Evolutionary conservation across 345 rosid genomes (phyloP).

Genomic region (Conringia planisiliqua): DNA sequence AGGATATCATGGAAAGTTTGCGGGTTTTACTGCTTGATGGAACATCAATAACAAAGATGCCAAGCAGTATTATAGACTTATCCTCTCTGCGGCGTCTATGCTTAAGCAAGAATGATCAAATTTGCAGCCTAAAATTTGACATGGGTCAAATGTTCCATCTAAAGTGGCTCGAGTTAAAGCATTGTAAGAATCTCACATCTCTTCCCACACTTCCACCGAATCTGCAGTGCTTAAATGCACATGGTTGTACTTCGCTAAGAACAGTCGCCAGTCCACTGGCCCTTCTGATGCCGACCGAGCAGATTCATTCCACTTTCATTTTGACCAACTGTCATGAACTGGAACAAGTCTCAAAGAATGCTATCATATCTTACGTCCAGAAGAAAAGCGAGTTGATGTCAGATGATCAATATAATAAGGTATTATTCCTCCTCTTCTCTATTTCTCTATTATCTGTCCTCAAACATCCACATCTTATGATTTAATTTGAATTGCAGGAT

Average conservation of each 20-base stretch:
- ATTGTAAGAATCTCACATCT: conserved; percentile 17
- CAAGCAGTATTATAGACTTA: background rate
- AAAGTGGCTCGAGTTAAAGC: conserved; percentile 18
- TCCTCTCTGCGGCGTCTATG: background rate
- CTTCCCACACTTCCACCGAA: conserved; percentile 7
- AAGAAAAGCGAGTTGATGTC: background rate
- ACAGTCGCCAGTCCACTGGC: background rate
- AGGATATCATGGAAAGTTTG: background rate
- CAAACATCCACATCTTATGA: background rate
- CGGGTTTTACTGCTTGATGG: background rate
- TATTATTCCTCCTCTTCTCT: background rate
- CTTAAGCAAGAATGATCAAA: conserved; percentile 10
- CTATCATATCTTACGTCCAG: background rate
- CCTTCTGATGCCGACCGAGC: background rate
- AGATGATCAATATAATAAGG: conserved; percentile 7
- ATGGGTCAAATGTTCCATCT: background rate
- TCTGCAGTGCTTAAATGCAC: conserved; percentile 10
- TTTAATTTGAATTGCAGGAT: background rate
- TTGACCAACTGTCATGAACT: conserved; percentile 2
- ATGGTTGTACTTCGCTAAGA: conserved; percentile 12
- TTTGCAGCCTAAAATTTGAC: background rate
- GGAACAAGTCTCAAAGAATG: background rate
- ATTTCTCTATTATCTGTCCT: too few species aligned
- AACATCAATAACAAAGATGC: conserved; percentile 5
- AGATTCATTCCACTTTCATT: background rate